Conservation (phyloP, 2,329 filamentous ascomycete species). For the Colletotrichum truncatum region DNA sequence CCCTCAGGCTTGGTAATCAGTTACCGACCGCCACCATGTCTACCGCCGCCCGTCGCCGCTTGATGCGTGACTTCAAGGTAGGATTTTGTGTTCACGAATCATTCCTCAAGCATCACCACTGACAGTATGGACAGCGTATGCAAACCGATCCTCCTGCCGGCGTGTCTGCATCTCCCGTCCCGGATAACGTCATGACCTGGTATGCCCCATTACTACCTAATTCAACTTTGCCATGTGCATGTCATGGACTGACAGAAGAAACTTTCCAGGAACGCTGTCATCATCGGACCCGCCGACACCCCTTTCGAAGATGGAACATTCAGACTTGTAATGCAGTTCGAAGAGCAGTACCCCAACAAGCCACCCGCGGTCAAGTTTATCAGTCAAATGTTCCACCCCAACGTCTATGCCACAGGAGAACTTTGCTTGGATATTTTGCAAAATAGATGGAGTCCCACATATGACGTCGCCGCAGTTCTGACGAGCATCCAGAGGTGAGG, state of each 20-base stretch:
- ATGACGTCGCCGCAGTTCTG: constrained; percentile 95
- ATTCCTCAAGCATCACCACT: background rate
- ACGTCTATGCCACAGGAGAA: constrained; percentile 97
- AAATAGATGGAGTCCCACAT: constrained; percentile 98
- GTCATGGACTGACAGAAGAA: constrained; percentile 23
- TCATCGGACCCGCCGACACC: constrained; percentile 95
- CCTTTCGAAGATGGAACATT: constrained; percentile 99
- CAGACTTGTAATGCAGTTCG: constrained; percentile 97
- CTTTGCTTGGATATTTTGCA: constrained; percentile 96
- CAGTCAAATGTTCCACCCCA: constrained; percentile 98
- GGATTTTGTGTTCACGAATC: constrained; percentile 26
- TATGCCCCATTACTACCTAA: constrained; percentile 51
- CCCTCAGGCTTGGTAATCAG: constrained; percentile 17
- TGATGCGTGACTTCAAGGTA: constrained; percentile 99
- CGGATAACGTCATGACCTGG: constrained; percentile 98
- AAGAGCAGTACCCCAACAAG: constrained; percentile 99
- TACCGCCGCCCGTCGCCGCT: constrained; percentile 90
- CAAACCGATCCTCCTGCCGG: constrained; percentile 98
- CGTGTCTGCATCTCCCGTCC: constrained; percentile 94
- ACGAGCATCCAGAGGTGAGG: constrained; percentile 94
- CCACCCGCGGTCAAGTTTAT: constrained; percentile 98
- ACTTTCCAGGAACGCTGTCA: constrained; percentile 89
- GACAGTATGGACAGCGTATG: constrained; percentile 78
- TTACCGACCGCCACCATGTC: constrained; percentile 63
- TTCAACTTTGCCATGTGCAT: background rate